Evolutionary conservation across 208 protist species (phyloP).

Genomic region (Trypanosoma rangeli): DNA sequence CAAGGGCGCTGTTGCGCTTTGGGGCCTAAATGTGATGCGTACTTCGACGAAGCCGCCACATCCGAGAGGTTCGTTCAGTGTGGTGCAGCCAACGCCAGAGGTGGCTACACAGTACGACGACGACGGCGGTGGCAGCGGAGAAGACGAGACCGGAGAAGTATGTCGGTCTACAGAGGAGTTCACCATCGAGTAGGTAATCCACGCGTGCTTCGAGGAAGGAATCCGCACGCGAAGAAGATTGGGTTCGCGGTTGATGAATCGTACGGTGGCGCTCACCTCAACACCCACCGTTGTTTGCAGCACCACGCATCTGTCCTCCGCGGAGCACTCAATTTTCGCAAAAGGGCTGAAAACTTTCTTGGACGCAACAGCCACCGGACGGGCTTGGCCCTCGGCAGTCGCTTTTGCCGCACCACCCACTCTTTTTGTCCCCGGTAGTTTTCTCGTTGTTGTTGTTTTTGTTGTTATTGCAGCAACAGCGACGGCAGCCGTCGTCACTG

Average conservation of each 20-base stretch:
- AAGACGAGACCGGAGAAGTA: slow-evolving; percentile 1
- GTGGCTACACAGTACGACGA: background rate
- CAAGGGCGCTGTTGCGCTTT: slow-evolving; percentile 43
- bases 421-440: background rate
- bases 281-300: slow-evolving; percentile 41
- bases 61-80: slow-evolving; percentile 34
- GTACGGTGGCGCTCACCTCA: slow-evolving; percentile 33
- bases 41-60: slow-evolving; percentile 87
- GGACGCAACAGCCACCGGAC: background rate
- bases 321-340: slow-evolving; percentile 56
- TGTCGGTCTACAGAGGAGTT: slow-evolving; percentile 41
- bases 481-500: background rate
- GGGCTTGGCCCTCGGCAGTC: background rate
- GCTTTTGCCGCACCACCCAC: background rate
- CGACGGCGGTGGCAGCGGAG: slow-evolving; percentile 1
- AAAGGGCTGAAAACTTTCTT: background rate
- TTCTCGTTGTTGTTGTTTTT: background rate
- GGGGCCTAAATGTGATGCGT: slow-evolving; percentile 59
- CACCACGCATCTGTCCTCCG: slow-evolving; percentile 30
- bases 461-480: background rate
- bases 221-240: slow-evolving; percentile 60
- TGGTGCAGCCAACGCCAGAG: background rate
- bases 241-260: slow-evolving; percentile 75
- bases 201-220: slow-evolving; percentile 62
- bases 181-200: slow-evolving; percentile 53